These are phyloP conservation scores for Pouteria campechiana DNA, from an alignment of 179 eudicot genomes.

Conservation along the genomic window DNA sequence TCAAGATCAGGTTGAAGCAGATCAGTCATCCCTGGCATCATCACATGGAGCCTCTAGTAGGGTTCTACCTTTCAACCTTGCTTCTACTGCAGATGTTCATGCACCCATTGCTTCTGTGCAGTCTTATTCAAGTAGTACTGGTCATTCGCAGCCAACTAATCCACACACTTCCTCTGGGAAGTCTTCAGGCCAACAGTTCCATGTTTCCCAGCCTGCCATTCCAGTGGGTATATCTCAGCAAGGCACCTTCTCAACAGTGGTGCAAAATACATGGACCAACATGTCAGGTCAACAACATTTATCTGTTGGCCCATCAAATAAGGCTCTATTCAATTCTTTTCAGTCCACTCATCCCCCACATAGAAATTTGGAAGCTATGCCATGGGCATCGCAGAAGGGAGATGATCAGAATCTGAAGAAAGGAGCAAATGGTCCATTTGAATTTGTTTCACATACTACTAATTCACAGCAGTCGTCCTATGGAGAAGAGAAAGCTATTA, in stretches of 20 bases:
- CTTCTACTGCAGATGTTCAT: conserved; percentile 15
- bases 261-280: conserved; percentile 10
- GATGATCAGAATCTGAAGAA: conserved; percentile 1
- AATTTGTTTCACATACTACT: conserved; percentile 5
- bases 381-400: conserved; percentile 10
- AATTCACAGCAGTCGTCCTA: conserved; percentile 10
- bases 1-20: too few relatives aligned
- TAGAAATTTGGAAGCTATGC: conserved; percentile 8
- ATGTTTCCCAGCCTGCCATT: conserved; percentile 8
- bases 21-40: conserved; percentile 10
- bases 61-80: conserved; percentile 3
- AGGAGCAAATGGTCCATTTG: conserved; percentile 6
- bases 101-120: too few relatives aligned
- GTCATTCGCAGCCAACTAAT: too few relatives aligned
- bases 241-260: conserved; percentile 7
- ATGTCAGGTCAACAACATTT: conserved; percentile 5
- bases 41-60: conserved; percentile 6
- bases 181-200: conserved; percentile 9
- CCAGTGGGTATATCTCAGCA: conserved; percentile 6
- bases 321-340: background rate
- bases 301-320: conserved; percentile 8
- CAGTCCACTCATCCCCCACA: conserved; percentile 13
- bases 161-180: too few relatives aligned
- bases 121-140: too few relatives aligned
- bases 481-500: conserved; percentile 6